Conservation (phyloP, 805 yeast genomes). For the Osmozyma mogii region DNA sequence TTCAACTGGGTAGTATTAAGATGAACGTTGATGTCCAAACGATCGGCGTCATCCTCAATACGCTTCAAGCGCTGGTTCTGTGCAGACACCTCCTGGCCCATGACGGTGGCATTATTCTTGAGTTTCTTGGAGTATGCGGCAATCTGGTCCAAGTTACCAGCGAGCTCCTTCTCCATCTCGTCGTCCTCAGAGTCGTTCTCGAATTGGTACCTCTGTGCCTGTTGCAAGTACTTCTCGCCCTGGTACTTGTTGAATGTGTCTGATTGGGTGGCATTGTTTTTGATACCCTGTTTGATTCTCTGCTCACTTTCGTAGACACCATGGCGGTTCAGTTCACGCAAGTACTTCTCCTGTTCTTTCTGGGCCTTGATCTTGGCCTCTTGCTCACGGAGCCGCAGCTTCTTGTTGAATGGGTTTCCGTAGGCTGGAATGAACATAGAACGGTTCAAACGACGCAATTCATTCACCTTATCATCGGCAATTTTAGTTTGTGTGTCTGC, state of each 20-base stretch:
- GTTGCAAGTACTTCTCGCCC: slow-evolving; percentile 44
- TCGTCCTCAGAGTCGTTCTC: slow-evolving; percentile 1
- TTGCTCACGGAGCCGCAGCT: slow-evolving; percentile 61
- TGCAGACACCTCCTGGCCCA: slow-evolving; percentile 68
- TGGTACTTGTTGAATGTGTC: slow-evolving; percentile 40
- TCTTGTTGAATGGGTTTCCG: slow-evolving; percentile 81
- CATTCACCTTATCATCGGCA: slow-evolving; percentile 76
- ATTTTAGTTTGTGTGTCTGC: slow-evolving; percentile 76
- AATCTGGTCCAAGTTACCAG: slow-evolving; percentile 74
- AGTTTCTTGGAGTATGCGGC: slow-evolving; percentile 60
- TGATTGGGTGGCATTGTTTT: slow-evolving; percentile 28
- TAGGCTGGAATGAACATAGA: slow-evolving; percentile 73
- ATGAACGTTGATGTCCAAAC: slow-evolving; percentile 76
- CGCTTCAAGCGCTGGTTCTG: slow-evolving; percentile 70
- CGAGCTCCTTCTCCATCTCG: slow-evolving; percentile 82
- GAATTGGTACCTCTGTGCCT: slow-evolving; percentile 45
- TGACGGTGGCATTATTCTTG: slow-evolving; percentile 61
- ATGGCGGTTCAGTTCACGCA: slow-evolving; percentile 53
- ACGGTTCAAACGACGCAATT: slow-evolving; percentile 71
- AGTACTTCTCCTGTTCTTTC: slow-evolving; percentile 52
- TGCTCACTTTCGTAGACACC: slow-evolving; percentile 59
- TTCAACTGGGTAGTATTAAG: slow-evolving; percentile 64
- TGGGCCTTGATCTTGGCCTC: slow-evolving; percentile 63
- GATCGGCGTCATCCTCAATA: slow-evolving; percentile 79
- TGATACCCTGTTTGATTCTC: slow-evolving; percentile 56